Conservation (phyloP, 2,329 filamentous ascomycete genomes). For the Talaromyces verruculosus region DNA sequence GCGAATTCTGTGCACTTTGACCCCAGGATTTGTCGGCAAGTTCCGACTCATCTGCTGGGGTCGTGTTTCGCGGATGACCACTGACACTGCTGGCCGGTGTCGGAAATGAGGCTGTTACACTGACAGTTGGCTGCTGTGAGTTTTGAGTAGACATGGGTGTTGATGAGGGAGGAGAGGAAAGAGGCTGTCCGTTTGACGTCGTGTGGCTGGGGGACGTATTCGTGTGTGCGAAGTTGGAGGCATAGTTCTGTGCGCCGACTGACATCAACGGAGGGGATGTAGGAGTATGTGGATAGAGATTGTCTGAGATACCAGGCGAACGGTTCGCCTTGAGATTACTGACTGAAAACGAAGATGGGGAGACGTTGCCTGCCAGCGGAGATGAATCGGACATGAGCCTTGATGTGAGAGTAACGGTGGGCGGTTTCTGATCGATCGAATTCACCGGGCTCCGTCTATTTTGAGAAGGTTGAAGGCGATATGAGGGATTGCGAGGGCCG, state of each 20-base stretch:
- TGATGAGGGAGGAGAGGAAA: constrained; percentile 44
- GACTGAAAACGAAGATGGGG: constrained; percentile 45
- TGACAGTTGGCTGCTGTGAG: constrained; percentile 44
- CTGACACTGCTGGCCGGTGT: constrained; percentile 49
- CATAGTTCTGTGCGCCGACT: constrained; percentile 51
- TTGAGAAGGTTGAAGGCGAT: not conserved
- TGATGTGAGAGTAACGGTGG: not conserved
- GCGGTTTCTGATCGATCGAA: not conserved
- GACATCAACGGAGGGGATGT: constrained; percentile 53
- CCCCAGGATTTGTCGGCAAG: constrained; percentile 35
- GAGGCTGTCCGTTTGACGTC: constrained; percentile 41
- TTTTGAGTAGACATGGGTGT: constrained; percentile 45
- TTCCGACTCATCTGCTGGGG: constrained; percentile 38
- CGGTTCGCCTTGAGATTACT: constrained; percentile 40
- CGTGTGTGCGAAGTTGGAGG: constrained; percentile 45
- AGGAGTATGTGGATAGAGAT: constrained; percentile 40
- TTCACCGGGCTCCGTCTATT: not conserved
- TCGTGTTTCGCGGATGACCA: constrained; percentile 35
- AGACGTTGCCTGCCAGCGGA: constrained; percentile 41
- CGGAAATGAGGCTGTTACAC: constrained; percentile 44
- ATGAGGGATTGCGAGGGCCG: constrained; percentile 19
- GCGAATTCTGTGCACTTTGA: constrained; percentile 15
- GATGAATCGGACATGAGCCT: constrained; percentile 42
- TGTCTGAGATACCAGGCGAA: constrained; percentile 32
- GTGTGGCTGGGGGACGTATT: constrained; percentile 48